These are phyloP conservation scores for Calonectria naviculata DNA, from an alignment of 2,329 filamentous ascomycete species.

Conservation along the genomic window DNA sequence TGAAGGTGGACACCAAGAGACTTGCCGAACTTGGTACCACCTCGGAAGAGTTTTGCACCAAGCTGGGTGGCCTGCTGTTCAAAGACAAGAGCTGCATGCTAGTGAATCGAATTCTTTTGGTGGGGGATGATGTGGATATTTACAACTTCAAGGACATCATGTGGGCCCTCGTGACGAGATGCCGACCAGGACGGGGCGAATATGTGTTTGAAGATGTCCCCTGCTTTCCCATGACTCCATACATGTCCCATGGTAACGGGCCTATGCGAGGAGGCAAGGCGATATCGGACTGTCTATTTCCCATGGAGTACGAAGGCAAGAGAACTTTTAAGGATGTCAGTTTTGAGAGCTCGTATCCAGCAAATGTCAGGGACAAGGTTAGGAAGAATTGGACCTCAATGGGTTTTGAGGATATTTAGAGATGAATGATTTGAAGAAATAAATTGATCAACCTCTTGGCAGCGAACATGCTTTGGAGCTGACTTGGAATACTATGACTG, in stretches of 20 bases:
- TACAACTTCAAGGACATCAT: slow-evolving; percentile 58
- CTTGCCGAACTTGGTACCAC: slow-evolving; percentile 53
- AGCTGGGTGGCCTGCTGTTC: slow-evolving; percentile 19
- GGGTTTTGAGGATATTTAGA: not conserved
- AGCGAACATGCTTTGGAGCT: no score
- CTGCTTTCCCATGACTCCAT: slow-evolving; percentile 58
- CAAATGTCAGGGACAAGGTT: slow-evolving; percentile 23
- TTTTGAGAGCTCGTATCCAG: slow-evolving; percentile 48
- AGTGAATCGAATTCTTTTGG: slow-evolving; percentile 57
- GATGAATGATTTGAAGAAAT: no score
- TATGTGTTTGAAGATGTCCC: slow-evolving; percentile 54
- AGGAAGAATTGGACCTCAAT: not conserved
- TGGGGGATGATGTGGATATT: slow-evolving; percentile 61
- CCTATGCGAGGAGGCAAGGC: slow-evolving; percentile 54
- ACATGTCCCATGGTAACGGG: slow-evolving; percentile 55
- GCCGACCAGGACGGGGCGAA: slow-evolving; percentile 56
- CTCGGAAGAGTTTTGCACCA: slow-evolving; percentile 17
- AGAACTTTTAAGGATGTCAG: slow-evolving; percentile 41
- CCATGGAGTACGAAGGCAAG: slow-evolving; percentile 52
- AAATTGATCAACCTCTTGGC: no score
- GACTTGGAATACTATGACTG: no score
- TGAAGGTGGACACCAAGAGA: slow-evolving; percentile 68
- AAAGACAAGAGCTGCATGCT: slow-evolving; percentile 45
- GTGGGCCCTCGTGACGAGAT: slow-evolving; percentile 61
- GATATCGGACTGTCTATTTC: slow-evolving; percentile 56